Percentiles rank a stretch among this genome's conserved stretches.
phyloP scores from a whole-genome alignment of 495 filamentous ascomycete species.

The Penicillium arizonense region DNA sequence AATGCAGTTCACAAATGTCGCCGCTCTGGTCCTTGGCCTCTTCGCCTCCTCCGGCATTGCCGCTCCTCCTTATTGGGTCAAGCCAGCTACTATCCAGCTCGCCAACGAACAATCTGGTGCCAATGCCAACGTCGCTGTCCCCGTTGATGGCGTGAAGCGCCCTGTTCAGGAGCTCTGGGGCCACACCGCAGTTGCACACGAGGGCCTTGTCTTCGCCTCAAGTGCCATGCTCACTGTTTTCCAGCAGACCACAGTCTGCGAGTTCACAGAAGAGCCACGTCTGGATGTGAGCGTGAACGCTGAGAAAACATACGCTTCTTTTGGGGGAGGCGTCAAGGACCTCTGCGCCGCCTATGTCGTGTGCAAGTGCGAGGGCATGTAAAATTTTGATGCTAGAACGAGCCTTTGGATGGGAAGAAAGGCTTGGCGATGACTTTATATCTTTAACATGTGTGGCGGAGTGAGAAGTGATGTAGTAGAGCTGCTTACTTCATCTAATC shows the following conservation, averaged over 20 bases:
- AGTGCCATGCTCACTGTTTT: constrained; percentile 19
- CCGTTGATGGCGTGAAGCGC: constrained; percentile 18
- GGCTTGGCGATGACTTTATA: too few relatives aligned
- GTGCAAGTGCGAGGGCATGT: constrained; percentile 20
- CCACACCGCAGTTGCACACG: constrained; percentile 11
- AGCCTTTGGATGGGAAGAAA: too few relatives aligned
- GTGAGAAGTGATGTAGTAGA: too few relatives aligned
- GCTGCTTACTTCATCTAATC: too few relatives aligned
- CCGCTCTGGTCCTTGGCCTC: constrained; percentile 15
- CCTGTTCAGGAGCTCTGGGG: constrained; percentile 25
- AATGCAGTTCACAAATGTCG: constrained; percentile 19
- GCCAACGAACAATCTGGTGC: constrained; percentile 22
- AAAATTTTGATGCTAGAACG: background rate
- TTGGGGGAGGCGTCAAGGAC: constrained; percentile 12
- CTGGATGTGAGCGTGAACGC: constrained; percentile 4
- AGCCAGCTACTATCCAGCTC: constrained; percentile 18
- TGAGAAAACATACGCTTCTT: constrained; percentile 6
- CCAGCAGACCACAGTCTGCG: constrained; percentile 18
- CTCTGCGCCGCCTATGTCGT: constrained; percentile 18
- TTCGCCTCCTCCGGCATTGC: constrained; percentile 8
- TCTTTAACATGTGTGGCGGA: too few relatives aligned
- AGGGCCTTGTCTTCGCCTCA: constrained; percentile 25
- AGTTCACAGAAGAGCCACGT: constrained; percentile 10
- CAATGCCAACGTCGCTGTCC: constrained; percentile 16
- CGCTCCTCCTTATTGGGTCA: constrained; percentile 8